phyloP scores from a whole-genome alignment of 2,329 filamentous ascomycete species.

The Helminthosporium solani region DNA sequence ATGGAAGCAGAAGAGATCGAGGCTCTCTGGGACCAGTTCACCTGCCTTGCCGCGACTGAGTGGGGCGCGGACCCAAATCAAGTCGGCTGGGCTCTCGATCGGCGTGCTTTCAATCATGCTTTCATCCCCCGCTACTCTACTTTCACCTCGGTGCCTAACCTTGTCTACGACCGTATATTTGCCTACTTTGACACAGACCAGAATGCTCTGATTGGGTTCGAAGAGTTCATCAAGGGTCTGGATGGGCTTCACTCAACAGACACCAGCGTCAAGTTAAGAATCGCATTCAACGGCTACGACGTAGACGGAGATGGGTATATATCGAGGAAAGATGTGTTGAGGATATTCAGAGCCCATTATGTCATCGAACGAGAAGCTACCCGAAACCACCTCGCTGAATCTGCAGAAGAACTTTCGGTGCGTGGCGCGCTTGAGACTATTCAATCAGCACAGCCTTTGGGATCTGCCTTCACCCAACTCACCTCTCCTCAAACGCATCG shows the following conservation, averaged over 20 bases:
- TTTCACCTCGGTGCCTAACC: slow-evolving; percentile 75
- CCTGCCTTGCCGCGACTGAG: slow-evolving; percentile 83
- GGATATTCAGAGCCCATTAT: slow-evolving; percentile 91
- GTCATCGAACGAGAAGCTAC: slow-evolving; percentile 87
- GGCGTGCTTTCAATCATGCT: slow-evolving; percentile 88
- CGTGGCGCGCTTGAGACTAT: slow-evolving; percentile 46
- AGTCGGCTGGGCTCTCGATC: slow-evolving; percentile 81
- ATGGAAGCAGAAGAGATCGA: slow-evolving; percentile 85
- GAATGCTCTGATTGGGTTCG: slow-evolving; percentile 86
- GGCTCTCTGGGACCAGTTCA: slow-evolving; percentile 95
- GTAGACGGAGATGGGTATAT: slow-evolving; percentile 86
- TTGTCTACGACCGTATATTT: slow-evolving; percentile 96
- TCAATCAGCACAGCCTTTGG: slow-evolving; percentile 48
- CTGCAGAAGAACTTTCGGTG: slow-evolving; percentile 73
- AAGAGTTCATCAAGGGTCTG: slow-evolving; percentile 84
- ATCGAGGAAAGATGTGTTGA: slow-evolving; percentile 80
- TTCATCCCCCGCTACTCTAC: slow-evolving; percentile 83
- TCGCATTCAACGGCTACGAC: slow-evolving; percentile 87
- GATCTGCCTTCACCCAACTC: slow-evolving; percentile 46
- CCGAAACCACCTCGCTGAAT: slow-evolving; percentile 73
- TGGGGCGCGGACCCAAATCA: slow-evolving; percentile 79
- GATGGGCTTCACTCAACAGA: slow-evolving; percentile 57
- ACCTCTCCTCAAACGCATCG: slow-evolving; percentile 28
- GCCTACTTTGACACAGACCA: slow-evolving; percentile 91
- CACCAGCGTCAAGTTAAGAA: slow-evolving; percentile 50